Evolutionary conservation across 495 filamentous ascomycete species (phyloP), one percentile per base, ranked within the genome.

Genomic region (Aspergillus campestris): DNA sequence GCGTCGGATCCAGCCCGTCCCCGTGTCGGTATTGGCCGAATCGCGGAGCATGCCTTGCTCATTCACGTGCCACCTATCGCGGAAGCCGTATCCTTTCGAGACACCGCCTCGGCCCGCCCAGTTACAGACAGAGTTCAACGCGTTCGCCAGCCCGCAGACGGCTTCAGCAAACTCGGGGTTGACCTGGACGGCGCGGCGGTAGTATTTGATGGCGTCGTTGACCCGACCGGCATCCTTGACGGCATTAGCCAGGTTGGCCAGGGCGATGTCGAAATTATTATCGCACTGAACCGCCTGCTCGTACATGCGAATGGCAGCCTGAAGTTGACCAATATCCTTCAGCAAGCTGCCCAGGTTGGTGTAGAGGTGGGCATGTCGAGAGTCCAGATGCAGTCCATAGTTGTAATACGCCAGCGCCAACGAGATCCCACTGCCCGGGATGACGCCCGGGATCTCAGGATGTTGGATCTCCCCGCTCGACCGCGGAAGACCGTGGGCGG

Each of bases 141-240:
- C 94, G 53, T 94, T 97, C 9, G 91, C 92, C 39, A 99, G 74
- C 9, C 92, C 92, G 60, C 92, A 99, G 1, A 97, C 90, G 3
- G 92, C 92, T 67, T 97, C 92, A 9, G 94, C 89, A 67, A 99
- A 99, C 15, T 95, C 86, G 0, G 92, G 92, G 53, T 91, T 99
- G 30, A 88, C 80, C 37, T 77, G 74, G 39, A 99, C 92, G 30
- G 92, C 92, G 48, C 90, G 80, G 51, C 78, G 83, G 69, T 99
- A 99, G 61, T 94, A 97, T 12, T 66, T 65, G 40, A 99, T 96
- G 5, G 92, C 94, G 51, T 99, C 92, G 45, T 79, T 87, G 48
- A 95, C 86, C 36, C 83, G 78, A 8, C 94, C 94, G 59, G 94
- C 86, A 61, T 99, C 92, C 65, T 97, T 99, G 38, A 99, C 92